Conservation (phyloP, 305 asterid genomes). For the Fraxinus baroniana region DNA sequence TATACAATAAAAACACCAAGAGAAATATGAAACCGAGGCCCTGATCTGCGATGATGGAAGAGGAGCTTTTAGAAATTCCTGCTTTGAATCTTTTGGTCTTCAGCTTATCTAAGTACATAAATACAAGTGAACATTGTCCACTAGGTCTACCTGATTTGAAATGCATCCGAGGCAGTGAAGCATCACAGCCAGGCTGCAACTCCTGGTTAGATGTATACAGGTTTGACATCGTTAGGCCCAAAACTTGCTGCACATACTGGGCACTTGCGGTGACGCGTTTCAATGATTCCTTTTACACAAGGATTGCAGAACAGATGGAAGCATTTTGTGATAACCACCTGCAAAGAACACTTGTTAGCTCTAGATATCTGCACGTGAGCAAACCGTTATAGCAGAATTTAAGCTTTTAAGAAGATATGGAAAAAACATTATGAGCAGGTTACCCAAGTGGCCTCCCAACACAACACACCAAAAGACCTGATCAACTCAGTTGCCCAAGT, state of each 20-base stretch:
- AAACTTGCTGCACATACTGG: constrained; percentile 89
- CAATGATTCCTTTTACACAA: constrained; percentile 70
- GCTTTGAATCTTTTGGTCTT: constrained; percentile 13
- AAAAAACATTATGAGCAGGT: neutral
- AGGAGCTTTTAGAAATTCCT: constrained; percentile 22
- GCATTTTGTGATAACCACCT: constrained; percentile 97
- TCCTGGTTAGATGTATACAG: constrained; percentile 76
- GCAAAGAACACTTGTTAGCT: constrained; percentile 15
- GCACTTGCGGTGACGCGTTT: constrained; percentile 88
- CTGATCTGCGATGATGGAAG: constrained; percentile 19
- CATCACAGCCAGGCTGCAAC: constrained; percentile 16
- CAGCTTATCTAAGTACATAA: constrained; percentile 24
- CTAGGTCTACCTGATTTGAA: neutral
- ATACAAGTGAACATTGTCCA: constrained; percentile 22
- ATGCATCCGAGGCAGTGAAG: constrained; percentile 14
- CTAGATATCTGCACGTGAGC: neutral
- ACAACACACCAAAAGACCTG: neutral
- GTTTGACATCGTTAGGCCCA: constrained; percentile 82
- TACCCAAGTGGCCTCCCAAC: neutral
- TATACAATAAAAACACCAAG: neutral
- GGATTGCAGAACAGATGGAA: constrained; percentile 94
- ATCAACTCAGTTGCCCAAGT: neutral
- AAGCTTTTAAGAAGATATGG: neutral
- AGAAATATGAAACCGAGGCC: constrained; percentile 17
- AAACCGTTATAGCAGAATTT: neutral